Evolutionary conservation across 2,329 filamentous ascomycete genomes (phyloP).

Genomic region (Stachybotrys echinatus): DNA sequence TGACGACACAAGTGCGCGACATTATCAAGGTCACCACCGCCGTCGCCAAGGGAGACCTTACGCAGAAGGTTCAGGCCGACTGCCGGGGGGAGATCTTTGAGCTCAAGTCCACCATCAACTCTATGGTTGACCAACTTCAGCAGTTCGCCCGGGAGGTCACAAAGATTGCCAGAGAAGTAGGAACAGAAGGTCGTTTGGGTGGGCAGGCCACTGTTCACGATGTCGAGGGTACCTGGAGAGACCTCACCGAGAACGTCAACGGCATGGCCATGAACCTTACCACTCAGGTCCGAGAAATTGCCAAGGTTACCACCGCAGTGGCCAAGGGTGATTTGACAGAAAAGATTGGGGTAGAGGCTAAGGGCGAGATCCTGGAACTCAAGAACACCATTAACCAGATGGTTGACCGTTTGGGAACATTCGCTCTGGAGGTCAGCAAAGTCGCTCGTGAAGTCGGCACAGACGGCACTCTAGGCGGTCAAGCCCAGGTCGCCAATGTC

Average conservation of each 20-base stretch:
- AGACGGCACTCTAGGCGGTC: conserved; percentile 87
- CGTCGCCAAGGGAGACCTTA: conserved; percentile 80
- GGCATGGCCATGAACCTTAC: conserved; percentile 98
- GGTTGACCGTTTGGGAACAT: conserved; percentile 94
- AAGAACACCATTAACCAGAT: conserved; percentile 99
- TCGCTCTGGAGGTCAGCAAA: conserved; percentile 94
- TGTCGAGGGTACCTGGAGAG: conserved; percentile 95
- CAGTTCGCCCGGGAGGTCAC: conserved; percentile 97
- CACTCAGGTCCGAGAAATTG: conserved; percentile 95
- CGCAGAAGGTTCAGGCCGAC: conserved; percentile 91
- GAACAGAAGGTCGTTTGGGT: conserved; percentile 88
- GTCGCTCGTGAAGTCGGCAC: conserved; percentile 94
- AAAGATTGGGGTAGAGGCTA: conserved; percentile 91
- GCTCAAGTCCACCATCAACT: conserved; percentile 98
- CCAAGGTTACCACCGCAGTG: conserved; percentile 92
- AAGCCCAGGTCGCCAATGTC: conserved; percentile 89
- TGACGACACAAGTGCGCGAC: conserved; percentile 86
- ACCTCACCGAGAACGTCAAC: conserved; percentile 93
- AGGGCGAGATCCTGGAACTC: conserved; percentile 89
- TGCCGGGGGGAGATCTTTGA: conserved; percentile 88
- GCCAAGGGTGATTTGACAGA: conserved; percentile 90
- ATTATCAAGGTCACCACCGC: conserved; percentile 79
- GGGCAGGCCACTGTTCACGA: conserved; percentile 95
- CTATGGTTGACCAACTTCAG: conserved; percentile 96
- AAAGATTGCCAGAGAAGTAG: conserved; percentile 92